Percentiles rank a stretch among this genome's conserved stretches.
Conservation (phyloP, 805 yeast genomes). For the Metschnikowia koreensis region DNA sequence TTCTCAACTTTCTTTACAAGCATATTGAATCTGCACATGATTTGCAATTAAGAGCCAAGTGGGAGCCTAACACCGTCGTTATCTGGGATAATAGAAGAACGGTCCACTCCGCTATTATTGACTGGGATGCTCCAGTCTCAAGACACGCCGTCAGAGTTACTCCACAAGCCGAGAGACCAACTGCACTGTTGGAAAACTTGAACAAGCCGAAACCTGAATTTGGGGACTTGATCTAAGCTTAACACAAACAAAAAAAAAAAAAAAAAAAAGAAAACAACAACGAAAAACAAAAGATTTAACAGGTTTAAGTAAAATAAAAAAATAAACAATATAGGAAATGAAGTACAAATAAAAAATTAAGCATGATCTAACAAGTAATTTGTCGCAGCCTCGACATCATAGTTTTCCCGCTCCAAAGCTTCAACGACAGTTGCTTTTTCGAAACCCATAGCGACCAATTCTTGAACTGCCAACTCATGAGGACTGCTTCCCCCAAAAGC, state of each 20-base stretch:
- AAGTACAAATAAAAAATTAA: constrained; percentile 20
- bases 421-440: constrained; percentile 57
- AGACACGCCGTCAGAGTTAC: constrained; percentile 38
- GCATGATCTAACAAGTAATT: constrained; percentile 77
- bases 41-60: constrained; percentile 35
- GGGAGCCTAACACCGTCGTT: constrained; percentile 38
- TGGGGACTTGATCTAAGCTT: constrained; percentile 7
- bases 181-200: constrained; percentile 36
- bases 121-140: constrained; percentile 35
- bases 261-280: neutral
- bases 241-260: too few relatives aligned
- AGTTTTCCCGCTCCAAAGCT: constrained; percentile 67
- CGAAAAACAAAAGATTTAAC: neutral
- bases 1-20: constrained; percentile 30
- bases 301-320: neutral
- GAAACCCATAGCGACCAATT: constrained; percentile 89
- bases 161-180: constrained; percentile 40
- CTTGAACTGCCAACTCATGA: constrained; percentile 64
- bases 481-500: constrained; percentile 18
- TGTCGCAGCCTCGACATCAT: constrained; percentile 86
- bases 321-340: neutral
- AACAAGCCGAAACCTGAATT: constrained; percentile 23
- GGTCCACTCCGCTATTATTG: constrained; percentile 36
- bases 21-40: constrained; percentile 35
- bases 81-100: constrained; percentile 37